Conservation (phyloP, 2,329 filamentous ascomycete genomes). For the Zymoseptoria tritici region DNA sequence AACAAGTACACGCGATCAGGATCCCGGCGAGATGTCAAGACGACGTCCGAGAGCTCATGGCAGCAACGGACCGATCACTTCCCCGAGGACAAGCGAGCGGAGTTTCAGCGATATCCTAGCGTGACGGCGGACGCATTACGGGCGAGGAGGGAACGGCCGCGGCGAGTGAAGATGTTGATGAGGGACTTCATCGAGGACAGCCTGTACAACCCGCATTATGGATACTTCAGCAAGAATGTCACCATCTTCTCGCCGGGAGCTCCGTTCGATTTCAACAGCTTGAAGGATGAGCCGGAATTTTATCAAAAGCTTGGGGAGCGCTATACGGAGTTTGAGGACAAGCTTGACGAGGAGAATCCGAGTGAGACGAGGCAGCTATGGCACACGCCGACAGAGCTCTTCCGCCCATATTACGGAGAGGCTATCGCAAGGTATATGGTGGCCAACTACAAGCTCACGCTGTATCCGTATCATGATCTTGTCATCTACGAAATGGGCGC, state of each 20-base stretch:
- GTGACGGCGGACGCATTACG: conserved; percentile 78
- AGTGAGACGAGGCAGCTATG: conserved; percentile 82
- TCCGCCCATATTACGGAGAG: conserved; percentile 93
- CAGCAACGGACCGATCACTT: conserved; percentile 73
- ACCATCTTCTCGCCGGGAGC: conserved; percentile 77
- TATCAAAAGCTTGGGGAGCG: conserved; percentile 65
- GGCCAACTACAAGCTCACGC: conserved; percentile 87
- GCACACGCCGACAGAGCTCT: conserved; percentile 97
- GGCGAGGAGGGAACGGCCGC: conserved; percentile 65
- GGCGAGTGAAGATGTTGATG: conserved; percentile 90
- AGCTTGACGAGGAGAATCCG: conserved; percentile 63
- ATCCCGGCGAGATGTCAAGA: conserved; percentile 25
- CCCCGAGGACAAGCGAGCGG: conserved; percentile 66
- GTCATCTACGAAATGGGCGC: conserved; percentile 99
- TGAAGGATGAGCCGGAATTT: conserved; percentile 82
- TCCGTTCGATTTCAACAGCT: conserved; percentile 76
- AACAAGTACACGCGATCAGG: conserved; percentile 5
- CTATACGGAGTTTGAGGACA: conserved; percentile 86
- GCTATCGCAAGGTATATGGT: conserved; percentile 93
- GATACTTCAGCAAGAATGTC: conserved; percentile 31
- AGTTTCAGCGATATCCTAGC: conserved; percentile 74
- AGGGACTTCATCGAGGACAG: conserved; percentile 87
- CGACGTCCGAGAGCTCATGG: conserved; percentile 64
- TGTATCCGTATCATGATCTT: conserved; percentile 92
- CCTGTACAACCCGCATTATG: conserved; percentile 40